Conservation (phyloP, 108 stramenopile species). For the Cyclostephanos tholiformis region DNA sequence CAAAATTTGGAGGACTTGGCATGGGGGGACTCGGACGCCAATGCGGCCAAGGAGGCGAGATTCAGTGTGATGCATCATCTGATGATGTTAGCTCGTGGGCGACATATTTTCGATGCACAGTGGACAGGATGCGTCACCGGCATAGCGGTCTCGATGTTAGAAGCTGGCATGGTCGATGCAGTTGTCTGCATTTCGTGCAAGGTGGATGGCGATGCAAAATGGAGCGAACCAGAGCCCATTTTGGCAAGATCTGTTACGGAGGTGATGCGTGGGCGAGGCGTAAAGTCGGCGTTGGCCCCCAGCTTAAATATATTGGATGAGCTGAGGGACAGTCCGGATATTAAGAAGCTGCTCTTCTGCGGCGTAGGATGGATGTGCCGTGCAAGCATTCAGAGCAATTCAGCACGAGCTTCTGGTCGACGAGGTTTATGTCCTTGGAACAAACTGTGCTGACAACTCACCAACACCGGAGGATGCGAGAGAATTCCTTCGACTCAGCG, state of each 20-base stretch:
- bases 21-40: slow-evolving; percentile 33
- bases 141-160: slow-evolving; percentile 72
- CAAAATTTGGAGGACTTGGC: slow-evolving; percentile 45
- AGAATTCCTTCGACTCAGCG: slow-evolving; percentile 63
- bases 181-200: slow-evolving; percentile 73
- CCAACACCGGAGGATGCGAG: slow-evolving; percentile 78
- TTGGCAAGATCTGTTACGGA: slow-evolving; percentile 63
- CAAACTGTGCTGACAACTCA: slow-evolving; percentile 82
- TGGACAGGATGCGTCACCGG: slow-evolving; percentile 83
- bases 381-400: slow-evolving; percentile 82
- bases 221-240: slow-evolving; percentile 71
- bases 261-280: slow-evolving; percentile 71
- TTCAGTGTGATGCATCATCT: slow-evolving; percentile 76
- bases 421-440: slow-evolving; percentile 79
- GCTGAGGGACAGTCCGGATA: slow-evolving; percentile 57
- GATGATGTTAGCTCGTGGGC: slow-evolving; percentile 65
- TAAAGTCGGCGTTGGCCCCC: slow-evolving; percentile 81
- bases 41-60: slow-evolving; percentile 62
- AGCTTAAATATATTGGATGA: slow-evolving; percentile 73
- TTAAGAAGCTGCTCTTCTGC: slow-evolving; percentile 74
- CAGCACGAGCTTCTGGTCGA: slow-evolving; percentile 63
- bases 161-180: slow-evolving; percentile 70
- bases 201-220: slow-evolving; percentile 27
- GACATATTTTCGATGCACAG: slow-evolving; percentile 57
- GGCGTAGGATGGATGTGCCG: slow-evolving; percentile 85